Base-by-base conservation (phyloP, 352 stramenopile species). In the Globisporangium abappressorium region DNA sequence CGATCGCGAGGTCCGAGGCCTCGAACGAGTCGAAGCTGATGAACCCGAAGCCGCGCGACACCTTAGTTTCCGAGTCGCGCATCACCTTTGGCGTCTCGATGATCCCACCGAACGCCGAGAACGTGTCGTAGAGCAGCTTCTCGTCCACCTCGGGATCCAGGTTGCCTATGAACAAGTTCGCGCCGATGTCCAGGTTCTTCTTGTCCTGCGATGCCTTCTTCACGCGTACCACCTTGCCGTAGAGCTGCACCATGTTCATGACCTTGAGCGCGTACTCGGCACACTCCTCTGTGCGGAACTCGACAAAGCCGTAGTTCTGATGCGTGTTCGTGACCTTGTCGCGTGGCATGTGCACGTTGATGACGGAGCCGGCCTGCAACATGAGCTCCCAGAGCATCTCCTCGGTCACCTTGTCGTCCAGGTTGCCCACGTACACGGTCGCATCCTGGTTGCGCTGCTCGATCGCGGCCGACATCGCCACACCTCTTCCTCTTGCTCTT, bases 171-270 rank as follows among this genome's bases (percentile, higher is more conserved):
- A 99, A 99, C 4, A 99, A 83, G 79, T 99, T 99, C 4, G 98
- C 98, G 38, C 98, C 98, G n/a, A 99, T 96, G 79, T 99, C 97
- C 43, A 98, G 76, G 38, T 80, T 94, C 72, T 99, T 98, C 72
- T 93, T 94, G 77, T 99, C 97, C 66, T 98, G 89, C 26, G 85
- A 96, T 20, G 92, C 93, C 76, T 99, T 99, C 73, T 97, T 98
- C 12, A 99, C 95, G 24, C 94, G 86, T 41, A 99, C 81, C 3
- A 97, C 94, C 62, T 97, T 92, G 28, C 94, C 94, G 77, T 94
- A 99, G n/a, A 99, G 76, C 78, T 99, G 98, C 47, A 99, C 88
- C 96, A 99, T 99, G 81, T 98, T 99, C 68, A 99, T 83, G n/a
- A 99, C 92, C 68, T 98, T 98, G 61, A 99, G 97, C 11, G 96